Base-by-base conservation (phyloP, 371 early-diverging fungal genomes). In the Cokeromyces recurvatus region DNA sequence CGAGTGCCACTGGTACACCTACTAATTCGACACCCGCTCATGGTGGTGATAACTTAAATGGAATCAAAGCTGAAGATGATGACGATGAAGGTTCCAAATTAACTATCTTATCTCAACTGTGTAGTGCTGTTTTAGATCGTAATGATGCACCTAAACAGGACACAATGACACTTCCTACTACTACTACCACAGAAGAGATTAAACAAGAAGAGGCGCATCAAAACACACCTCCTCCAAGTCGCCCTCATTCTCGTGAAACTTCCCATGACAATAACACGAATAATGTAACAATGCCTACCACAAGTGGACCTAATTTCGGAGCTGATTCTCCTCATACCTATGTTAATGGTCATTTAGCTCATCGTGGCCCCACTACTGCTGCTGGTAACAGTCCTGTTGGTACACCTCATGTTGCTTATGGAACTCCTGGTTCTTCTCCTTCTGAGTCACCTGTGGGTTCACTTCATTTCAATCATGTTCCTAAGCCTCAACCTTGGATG, bases 61-160 rank as follows among this genome's bases (percentile, higher is more conserved):
- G 12, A 15, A 25, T 32, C 7, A 51, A 43, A 41, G 55, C 29
- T 9, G 53, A 56, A 4, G 73, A 66, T 22, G 64, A 64, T 20
- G 74, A 74, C 25, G 71, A 71, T 25, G 71, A 74, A 47, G 71
- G 71, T 15, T 64, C 64, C 38, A 74, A 74, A 43, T 48, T 74
- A 32, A 68, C 51, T 16, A 66, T 74, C 32, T 46, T 74, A 19
- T 70, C 71, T 22, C 66, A 66, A 44, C 66, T 74, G 11, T 74
- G 74, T 38, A 74, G 68, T 35, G 71, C 58, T 29, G 74, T 70
- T 7, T 46, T 74, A 31, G 68, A 67, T 48, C 48, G 56, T 35
- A 59, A 56, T 37, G 67, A 71, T 43, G 36, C 52, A 2, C 54
- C 57, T 15, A 66, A 62, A 31, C 57, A 48, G 36, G 44, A 54